A percentile compares a stretch with the other conserved stretches of the same genome.
Evolutionary conservation across 2,329 filamentous ascomycete species (phyloP).

Genomic region (Stachybotrys echinatus): DNA sequence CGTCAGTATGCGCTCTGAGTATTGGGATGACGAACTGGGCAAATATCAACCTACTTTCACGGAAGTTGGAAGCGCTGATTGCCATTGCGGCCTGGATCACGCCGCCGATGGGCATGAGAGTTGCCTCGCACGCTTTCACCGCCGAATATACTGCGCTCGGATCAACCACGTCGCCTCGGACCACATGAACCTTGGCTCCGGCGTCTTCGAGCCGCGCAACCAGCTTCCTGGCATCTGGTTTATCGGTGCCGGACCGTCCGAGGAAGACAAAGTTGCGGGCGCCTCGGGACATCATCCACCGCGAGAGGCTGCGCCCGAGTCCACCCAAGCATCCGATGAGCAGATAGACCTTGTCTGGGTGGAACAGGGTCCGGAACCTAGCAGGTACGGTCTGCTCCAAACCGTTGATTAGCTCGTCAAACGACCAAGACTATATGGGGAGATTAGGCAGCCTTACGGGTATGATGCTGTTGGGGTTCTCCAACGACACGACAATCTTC

Average conservation of each 20-base stretch:
- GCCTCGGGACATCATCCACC: constrained; percentile 24
- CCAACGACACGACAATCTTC: constrained; percentile 23
- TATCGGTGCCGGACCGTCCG: neutral
- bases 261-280: neutral
- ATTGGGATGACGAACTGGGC: too few relatives aligned
- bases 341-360: constrained; percentile 9
- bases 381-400: constrained; percentile 1
- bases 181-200: neutral
- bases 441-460: neutral
- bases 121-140: neutral
- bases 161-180: neutral
- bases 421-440: neutral
- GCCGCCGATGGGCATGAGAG: neutral
- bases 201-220: neutral
- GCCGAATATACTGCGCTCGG: neutral
- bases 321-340: constrained; percentile 19
- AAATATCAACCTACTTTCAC: too few relatives aligned
- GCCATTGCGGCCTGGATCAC: constrained; percentile 1
- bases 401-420: too few relatives aligned
- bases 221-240: neutral
- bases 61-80: neutral
- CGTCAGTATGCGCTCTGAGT: too few relatives aligned
- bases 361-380: constrained; percentile 2
- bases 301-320: constrained; percentile 23
- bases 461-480: constrained; percentile 2